Conservation (phyloP, 208 protist species). For the Wallacemonas sp. region DNA sequence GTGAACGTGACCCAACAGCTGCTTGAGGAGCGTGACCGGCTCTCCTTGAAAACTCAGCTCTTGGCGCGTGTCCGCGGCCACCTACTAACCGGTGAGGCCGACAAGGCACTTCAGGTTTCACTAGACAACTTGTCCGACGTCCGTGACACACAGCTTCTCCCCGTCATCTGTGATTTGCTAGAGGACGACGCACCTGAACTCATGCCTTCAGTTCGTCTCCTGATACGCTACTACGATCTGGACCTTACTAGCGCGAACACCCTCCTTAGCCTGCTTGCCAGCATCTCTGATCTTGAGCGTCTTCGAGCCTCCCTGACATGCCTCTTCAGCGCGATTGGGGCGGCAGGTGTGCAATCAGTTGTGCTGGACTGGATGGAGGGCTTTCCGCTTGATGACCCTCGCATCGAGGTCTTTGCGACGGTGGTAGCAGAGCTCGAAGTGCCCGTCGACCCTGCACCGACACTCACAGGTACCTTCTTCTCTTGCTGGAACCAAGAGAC, state of each 20-base stretch:
- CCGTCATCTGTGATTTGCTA: slow-evolving; percentile 38
- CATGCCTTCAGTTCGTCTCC: slow-evolving; percentile 35
- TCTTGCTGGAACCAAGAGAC: slow-evolving; percentile 37
- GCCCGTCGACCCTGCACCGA: slow-evolving; percentile 36
- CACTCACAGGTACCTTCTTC: slow-evolving; percentile 62
- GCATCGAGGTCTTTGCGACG: slow-evolving; percentile 51
- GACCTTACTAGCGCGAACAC: slow-evolving; percentile 20
- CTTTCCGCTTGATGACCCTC: slow-evolving; percentile 55
- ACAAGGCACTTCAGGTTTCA: slow-evolving; percentile 33
- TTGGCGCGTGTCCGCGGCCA: slow-evolving; percentile 31
- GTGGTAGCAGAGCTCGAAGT: slow-evolving; percentile 48
- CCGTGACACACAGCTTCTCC: slow-evolving; percentile 26
- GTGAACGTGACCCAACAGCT: slow-evolving; percentile 24
- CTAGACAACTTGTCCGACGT: slow-evolving; percentile 47
- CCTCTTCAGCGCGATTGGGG: slow-evolving; percentile 20
- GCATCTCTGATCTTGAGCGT: neutral
- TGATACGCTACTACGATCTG: slow-evolving; percentile 46
- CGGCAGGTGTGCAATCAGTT: slow-evolving; percentile 26
- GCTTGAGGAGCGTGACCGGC: slow-evolving; percentile 15
- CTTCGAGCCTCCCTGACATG: slow-evolving; percentile 7
- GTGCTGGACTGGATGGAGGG: slow-evolving; percentile 72
- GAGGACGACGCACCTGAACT: slow-evolving; percentile 37
- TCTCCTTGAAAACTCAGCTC: slow-evolving; percentile 43
- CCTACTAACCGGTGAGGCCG: slow-evolving; percentile 28
- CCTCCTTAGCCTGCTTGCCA: slow-evolving; percentile 28